These are phyloP conservation scores for Priceomyces medius DNA, from an alignment of 805 yeast species.

Conservation along the genomic window DNA sequence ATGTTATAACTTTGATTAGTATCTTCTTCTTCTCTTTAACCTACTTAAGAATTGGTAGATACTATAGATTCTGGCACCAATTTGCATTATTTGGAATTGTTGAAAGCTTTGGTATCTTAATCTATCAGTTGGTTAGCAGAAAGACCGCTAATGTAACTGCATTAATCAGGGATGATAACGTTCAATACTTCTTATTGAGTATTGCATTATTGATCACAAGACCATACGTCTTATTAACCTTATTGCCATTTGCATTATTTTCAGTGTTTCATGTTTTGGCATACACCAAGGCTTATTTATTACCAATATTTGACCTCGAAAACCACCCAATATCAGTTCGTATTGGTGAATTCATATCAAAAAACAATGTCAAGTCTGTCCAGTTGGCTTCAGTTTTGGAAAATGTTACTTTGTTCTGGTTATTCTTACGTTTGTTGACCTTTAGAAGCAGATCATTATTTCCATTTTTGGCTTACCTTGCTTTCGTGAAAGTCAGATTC, in stretches of 20 bases:
- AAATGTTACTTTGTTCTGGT: slow-evolving; percentile 43
- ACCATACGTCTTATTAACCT: slow-evolving; percentile 58
- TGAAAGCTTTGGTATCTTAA: slow-evolving; percentile 72
- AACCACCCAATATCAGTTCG: slow-evolving; percentile 34
- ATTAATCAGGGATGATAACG: slow-evolving; percentile 55
- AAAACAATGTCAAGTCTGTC: slow-evolving; percentile 37
- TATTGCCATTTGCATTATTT: slow-evolving; percentile 73
- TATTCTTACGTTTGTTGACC: slow-evolving; percentile 52
- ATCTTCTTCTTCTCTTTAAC: slow-evolving; percentile 32
- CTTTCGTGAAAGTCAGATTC: slow-evolving; percentile 74
- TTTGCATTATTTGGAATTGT: slow-evolving; percentile 62
- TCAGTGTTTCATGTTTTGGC: slow-evolving; percentile 80
- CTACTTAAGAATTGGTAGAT: slow-evolving; percentile 27
- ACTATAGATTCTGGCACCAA: slow-evolving; percentile 48
- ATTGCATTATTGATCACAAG: slow-evolving; percentile 52
- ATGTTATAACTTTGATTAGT: slow-evolving; percentile 33
- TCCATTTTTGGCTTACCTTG: slow-evolving; percentile 50
- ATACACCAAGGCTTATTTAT: slow-evolving; percentile 60
- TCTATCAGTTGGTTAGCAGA: slow-evolving; percentile 52
- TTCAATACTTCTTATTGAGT: slow-evolving; percentile 64
- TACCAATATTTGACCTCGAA: slow-evolving; percentile 57
- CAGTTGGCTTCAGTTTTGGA: slow-evolving; percentile 41
- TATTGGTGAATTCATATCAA: slow-evolving; percentile 34
- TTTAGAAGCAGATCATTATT: slow-evolving; percentile 65
- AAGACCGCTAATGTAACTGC: slow-evolving; percentile 21